Evolutionary conservation across 495 filamentous ascomycete species (phyloP).

Genomic region (Aspergillus cavernicola): DNA sequence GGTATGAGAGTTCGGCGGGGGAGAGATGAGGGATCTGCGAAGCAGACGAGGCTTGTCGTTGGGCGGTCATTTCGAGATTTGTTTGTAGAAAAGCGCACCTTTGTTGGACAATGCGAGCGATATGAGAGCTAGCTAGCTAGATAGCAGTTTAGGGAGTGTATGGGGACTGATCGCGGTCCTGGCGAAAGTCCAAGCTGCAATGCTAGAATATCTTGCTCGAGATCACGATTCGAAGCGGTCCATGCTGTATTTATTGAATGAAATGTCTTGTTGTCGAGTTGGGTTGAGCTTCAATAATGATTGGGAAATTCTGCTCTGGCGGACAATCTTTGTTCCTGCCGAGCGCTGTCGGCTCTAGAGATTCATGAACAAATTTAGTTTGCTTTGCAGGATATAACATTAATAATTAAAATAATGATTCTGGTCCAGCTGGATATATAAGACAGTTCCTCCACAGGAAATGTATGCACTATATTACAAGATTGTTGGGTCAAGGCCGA

Average conservation of each 20-base stretch:
- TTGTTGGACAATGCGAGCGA: background rate
- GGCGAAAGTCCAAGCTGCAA: background rate
- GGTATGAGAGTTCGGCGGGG: slow-evolving; percentile 92
- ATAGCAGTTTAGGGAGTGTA: background rate
- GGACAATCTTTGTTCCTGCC: slow-evolving; percentile 31
- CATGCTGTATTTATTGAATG: background rate
- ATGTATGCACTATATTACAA: slow-evolving; percentile 40
- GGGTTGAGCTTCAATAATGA: slow-evolving; percentile 8
- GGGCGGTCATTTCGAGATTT: slow-evolving; percentile 28
- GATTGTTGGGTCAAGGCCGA: slow-evolving; percentile 21
- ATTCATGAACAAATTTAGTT: background rate
- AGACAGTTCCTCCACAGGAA: slow-evolving; percentile 17
- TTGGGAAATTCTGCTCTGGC: slow-evolving; percentile 36
- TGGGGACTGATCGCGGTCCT: background rate
- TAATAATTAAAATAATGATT: slow-evolving; percentile 5
- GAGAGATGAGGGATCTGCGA: slow-evolving; percentile 65
- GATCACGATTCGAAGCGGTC: background rate
- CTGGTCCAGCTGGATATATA: slow-evolving; percentile 22
- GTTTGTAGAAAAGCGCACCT: background rate
- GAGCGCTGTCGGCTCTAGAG: too few relatives aligned
- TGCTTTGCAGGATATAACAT: background rate
- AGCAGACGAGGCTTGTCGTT: slow-evolving; percentile 44
- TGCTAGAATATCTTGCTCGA: background rate
- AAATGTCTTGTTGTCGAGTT: background rate
- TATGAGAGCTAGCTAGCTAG: background rate